These are phyloP conservation scores for Xylariaceae sp. DNA, from an alignment of 2,329 filamentous ascomycete species.

Conservation along the genomic window DNA sequence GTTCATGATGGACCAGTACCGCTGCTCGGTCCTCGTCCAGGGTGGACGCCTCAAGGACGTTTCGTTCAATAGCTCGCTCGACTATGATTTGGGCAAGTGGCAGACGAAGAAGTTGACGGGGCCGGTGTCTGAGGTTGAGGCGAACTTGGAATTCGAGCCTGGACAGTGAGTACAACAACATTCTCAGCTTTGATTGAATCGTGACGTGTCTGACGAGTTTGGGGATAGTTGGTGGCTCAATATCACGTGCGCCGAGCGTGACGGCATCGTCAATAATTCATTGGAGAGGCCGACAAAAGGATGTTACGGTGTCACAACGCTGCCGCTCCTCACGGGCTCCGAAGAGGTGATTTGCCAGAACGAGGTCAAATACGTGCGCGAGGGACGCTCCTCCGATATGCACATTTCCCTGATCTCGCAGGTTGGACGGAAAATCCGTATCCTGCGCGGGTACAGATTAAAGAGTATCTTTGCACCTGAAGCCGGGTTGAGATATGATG, in stretches of 20 bases:
- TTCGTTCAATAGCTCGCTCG: constrained; percentile 33
- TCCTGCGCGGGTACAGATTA: constrained; percentile 48
- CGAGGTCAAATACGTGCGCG: constrained; percentile 40
- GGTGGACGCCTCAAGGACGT: constrained; percentile 40
- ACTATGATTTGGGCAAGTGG: constrained; percentile 35
- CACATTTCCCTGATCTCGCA: constrained; percentile 44
- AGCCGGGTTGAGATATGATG: constrained; percentile 53
- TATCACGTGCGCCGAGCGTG: constrained; percentile 49
- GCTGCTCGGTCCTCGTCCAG: constrained; percentile 35
- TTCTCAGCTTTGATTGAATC: neutral
- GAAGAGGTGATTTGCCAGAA: constrained; percentile 40
- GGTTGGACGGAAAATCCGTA: constrained; percentile 45
- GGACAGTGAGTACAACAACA: constrained; percentile 42
- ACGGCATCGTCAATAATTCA: constrained; percentile 47
- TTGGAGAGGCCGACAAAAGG: constrained; percentile 43
- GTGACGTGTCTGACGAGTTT: neutral
- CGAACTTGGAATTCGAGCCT: constrained; percentile 39
- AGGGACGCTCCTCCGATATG: constrained; percentile 42
- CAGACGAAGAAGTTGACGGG: constrained; percentile 30
- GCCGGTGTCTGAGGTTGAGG: constrained; percentile 38
- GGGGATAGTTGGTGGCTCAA: constrained; percentile 52
- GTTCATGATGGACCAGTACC: constrained; percentile 41
- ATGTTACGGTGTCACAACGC: constrained; percentile 40
- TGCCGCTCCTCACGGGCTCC: constrained; percentile 48
- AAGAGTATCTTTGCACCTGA: constrained; percentile 47